Base-by-base conservation (phyloP, 805 yeast species). In the Candida maesae region DNA sequence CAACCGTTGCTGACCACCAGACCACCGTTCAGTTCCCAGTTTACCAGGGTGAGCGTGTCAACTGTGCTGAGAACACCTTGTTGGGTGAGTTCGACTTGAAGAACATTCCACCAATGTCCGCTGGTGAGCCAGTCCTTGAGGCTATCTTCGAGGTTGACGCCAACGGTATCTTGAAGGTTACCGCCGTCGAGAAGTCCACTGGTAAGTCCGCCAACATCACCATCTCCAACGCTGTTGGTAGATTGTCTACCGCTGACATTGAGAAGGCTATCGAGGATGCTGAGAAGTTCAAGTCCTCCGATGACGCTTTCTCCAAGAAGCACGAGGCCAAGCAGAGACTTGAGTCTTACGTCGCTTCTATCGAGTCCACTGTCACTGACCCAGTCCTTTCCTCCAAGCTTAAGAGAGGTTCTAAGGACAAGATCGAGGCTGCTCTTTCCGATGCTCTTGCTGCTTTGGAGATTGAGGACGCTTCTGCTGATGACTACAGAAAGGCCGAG, bases 41-140 rank as follows among this genome's bases (percentile, higher is more conserved):
- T 56, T 91, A 84, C 82, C 97, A 91, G 80, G 99, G 99, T 83
- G 99, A 91, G 81, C 93, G 99, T 79, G 95, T 91, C 64, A 85
- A 89, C 89, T 89, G 96, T 72, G 74, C 84, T 66, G 98, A 91
- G 78, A 91, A 91, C 88, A 87, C 95, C 67, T 78, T 84, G 64
- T 84, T 91, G 69, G 99, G 98, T 78, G 95, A 91, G 81, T 91
- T 91, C 74, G 97, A 91, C 79, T 84, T 91, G 69, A 86, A 88
- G 73, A 95, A 93, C 68, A 86, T 91, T 64, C 98, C 99, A 68
- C 97, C 97, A 68, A 79, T 93, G 76, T 87, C 88, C 72, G 95
- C 96, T 75, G 98, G 98, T 74, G 96, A 89, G 73, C 98, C 99
- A 70, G 96, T 88, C 68, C 84, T 91, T 66, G 98, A 91, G 80